phyloP scores from a whole-genome alignment of 768 basidiomycete genomes.

The Tylopilus plumbeoviolaceoides region DNA sequence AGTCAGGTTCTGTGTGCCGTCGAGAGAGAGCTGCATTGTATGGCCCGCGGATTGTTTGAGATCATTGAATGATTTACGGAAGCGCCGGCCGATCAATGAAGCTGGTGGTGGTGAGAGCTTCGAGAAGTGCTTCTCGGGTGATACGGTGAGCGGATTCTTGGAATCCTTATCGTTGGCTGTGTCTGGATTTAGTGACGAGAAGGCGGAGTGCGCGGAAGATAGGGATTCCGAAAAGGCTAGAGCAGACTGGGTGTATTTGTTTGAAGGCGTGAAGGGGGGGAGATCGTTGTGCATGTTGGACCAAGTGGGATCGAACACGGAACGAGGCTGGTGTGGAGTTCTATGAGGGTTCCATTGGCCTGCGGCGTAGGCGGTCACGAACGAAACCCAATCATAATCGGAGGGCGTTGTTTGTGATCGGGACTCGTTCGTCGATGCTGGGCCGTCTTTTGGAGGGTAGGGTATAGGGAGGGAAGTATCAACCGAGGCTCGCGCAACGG shows the following conservation, averaged over 20 bases:
- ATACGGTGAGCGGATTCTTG: conserved; percentile 16
- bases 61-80: conserved; percentile 46
- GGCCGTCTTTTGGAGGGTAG: conserved; percentile 14
- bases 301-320: conserved; percentile 23
- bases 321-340: conserved; percentile 56
- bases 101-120: conserved; percentile 24
- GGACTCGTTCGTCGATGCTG: conserved; percentile 8
- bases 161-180: conserved; percentile 16
- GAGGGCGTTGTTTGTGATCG: conserved; percentile 20
- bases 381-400: conserved; percentile 67
- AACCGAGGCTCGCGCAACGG: conserved; percentile 2
- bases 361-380: conserved; percentile 69
- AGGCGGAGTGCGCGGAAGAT: conserved; percentile 4
- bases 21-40: conserved; percentile 25
- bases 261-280: neutral
- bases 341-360: conserved; percentile 80
- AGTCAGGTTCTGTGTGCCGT: conserved; percentile 26
- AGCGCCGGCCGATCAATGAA: conserved; percentile 35
- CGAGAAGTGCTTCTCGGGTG: conserved; percentile 24
- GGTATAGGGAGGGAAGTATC: conserved; percentile 16
- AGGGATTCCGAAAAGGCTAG: conserved; percentile 11
- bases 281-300: conserved; percentile 5
- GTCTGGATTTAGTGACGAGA: conserved; percentile 11
- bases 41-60: conserved; percentile 32
- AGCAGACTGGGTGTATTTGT: conserved; percentile 7